A percentile compares a stretch with the other conserved stretches of the same genome.
Evolutionary conservation across 2,329 filamentous ascomycete genomes (phyloP).

Genomic region (Colletotrichum sp.): DNA sequence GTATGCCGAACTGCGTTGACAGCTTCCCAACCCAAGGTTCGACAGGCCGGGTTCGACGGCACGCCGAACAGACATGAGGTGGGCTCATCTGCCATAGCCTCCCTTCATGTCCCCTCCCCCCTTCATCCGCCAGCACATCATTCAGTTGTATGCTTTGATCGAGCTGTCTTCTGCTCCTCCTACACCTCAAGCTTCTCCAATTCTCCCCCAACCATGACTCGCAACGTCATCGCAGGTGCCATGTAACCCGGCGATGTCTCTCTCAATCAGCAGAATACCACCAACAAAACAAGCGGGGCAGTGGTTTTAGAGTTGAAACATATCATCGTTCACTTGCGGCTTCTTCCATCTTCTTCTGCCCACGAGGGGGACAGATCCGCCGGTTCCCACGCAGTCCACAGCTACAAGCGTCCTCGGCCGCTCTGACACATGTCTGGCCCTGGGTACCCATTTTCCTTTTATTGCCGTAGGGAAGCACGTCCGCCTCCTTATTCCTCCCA

Average conservation of each 20-base stretch:
- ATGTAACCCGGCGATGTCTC: neutral
- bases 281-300: slow-evolving; percentile 9
- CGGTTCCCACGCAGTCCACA: neutral
- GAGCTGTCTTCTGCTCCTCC: neutral
- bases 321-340: neutral
- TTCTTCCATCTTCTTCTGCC: neutral
- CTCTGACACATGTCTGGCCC: slow-evolving; percentile 5
- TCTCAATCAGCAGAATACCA: neutral
- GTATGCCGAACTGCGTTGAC: slow-evolving; percentile 1
- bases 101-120: neutral
- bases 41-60: neutral
- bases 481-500: neutral
- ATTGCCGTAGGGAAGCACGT: slow-evolving; percentile 4
- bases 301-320: slow-evolving; percentile 19
- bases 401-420: neutral
- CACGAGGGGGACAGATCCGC: neutral
- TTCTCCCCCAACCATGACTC: neutral
- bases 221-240: slow-evolving; percentile 1
- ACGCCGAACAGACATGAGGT: neutral
- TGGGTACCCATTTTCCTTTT: neutral
- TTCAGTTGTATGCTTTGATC: neutral
- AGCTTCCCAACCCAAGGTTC: slow-evolving; percentile 1
- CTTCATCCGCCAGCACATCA: neutral
- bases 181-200: neutral
- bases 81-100: neutral